Base-by-base conservation (phyloP, 441 rosid species). In the Erysimum cheiri region DNA sequence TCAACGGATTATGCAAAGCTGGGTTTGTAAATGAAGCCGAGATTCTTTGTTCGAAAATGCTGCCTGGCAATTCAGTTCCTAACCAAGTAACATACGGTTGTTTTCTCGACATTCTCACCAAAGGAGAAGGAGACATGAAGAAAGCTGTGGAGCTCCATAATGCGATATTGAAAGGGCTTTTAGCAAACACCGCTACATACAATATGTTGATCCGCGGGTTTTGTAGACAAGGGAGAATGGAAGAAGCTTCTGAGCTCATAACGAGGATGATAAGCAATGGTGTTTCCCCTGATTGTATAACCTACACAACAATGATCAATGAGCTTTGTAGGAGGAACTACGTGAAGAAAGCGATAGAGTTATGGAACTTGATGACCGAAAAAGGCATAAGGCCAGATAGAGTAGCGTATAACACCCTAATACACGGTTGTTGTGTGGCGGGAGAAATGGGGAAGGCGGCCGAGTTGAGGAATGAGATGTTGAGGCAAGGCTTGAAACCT, bases 11-110 rank as follows among this genome's bases (percentile, higher is more conserved):
- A 72, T 92, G 96, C 77, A 90, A 88, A 81, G 90, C 83, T 0
- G 98, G 98, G 56, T 80, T 73, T 63, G 76, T 82, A 28, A 87
- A 84, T 24, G 77, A 89, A 85, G 97, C 97, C 1, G 88, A 83
- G 83, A 71, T 83, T 70, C 69, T 90, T 49, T 80, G 74, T 40
- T 83, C 86, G 69, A 85, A 87, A 76, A 86, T 92, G 93, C 77
- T 83, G 39, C 64, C 40, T 37, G 61, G 66, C 46, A 71, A 76
- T 67, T 59, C 72, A 22, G 78, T 72, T 75, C 97, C 98, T 3
- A 92, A 94, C 77, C 91, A 88, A 39, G 71, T 88, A 29, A 90
- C 98, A 4, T 88, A 87, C 41, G 87, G 97, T 69, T 87, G 93
- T 78, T 86, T 94, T 69, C 90, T 94, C 7, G 88, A 88, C 67